Evolutionary conservation across 441 rosid species (phyloP).

Genomic region (Macaranga tanarius): DNA sequence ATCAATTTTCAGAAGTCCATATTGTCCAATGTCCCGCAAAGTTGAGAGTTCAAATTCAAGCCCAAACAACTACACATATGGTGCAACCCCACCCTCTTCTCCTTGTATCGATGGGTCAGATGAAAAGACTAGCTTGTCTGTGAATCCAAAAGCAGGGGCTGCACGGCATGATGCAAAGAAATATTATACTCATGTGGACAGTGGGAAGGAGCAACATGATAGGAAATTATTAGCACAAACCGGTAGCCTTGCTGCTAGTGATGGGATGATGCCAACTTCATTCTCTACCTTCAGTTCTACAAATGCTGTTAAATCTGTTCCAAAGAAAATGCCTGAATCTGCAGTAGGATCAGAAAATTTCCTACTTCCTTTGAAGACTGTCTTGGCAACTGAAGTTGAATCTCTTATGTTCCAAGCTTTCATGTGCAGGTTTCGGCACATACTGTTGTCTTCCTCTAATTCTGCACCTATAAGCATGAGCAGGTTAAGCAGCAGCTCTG

Average conservation of each 20-base stretch:
- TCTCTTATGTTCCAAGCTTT: conserved; percentile 90
- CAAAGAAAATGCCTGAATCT: conserved; percentile 55
- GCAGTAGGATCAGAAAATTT: conserved; percentile 53
- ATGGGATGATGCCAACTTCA: conserved; percentile 46
- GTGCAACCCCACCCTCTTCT: conserved; percentile 85
- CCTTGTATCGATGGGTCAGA: conserved; percentile 59
- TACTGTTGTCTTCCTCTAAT: conserved; percentile 50
- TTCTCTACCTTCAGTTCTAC: conserved; percentile 58
- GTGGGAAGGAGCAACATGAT: conserved; percentile 50
- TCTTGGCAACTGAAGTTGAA: conserved; percentile 86
- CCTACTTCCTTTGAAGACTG: conserved; percentile 61
- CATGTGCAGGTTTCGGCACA: conserved; percentile 91
- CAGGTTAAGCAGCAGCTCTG: conserved; percentile 59
- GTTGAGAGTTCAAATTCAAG: conserved; percentile 76
- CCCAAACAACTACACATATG: conserved; percentile 67
- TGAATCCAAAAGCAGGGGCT: conserved; percentile 49
- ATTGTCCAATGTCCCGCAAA: conserved; percentile 75
- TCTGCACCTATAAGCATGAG: conserved; percentile 50
- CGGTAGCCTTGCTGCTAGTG: conserved; percentile 48
- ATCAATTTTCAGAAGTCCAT: conserved; percentile 78
- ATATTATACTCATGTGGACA: conserved; percentile 74
- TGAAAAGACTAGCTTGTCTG: conserved; percentile 51
- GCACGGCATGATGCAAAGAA: conserved; percentile 52
- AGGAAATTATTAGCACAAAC: conserved; percentile 41
- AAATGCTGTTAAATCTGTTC: conserved; percentile 49